Conservation (phyloP, 352 stramenopile genomes). For the Phytopythium aichiense region DNA sequence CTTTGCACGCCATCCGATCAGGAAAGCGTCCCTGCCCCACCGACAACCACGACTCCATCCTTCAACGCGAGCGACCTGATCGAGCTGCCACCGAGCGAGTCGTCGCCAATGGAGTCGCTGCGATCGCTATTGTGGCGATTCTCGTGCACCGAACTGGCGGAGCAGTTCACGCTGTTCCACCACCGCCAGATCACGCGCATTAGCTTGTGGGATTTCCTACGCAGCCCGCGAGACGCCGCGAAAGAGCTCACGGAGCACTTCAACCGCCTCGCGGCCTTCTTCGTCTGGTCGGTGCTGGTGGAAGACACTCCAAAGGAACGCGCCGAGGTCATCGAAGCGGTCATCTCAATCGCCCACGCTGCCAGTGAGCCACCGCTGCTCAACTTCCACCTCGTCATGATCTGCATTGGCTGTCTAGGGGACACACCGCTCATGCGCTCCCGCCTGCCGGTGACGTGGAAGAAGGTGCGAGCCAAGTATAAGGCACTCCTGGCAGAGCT, state of each 20-base stretch:
- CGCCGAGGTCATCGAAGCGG: slow-evolving; percentile 64
- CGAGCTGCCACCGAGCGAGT: background rate
- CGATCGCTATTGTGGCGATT: slow-evolving; percentile 46
- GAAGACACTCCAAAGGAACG: slow-evolving; percentile 65
- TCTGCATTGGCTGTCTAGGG: slow-evolving; percentile 65
- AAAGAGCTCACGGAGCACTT: slow-evolving; percentile 60
- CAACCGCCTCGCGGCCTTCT: slow-evolving; percentile 59
- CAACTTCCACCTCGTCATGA: slow-evolving; percentile 83
- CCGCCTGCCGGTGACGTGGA: slow-evolving; percentile 64
- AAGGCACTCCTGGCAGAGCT: slow-evolving; percentile 63
- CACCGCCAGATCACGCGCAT: slow-evolving; percentile 43
- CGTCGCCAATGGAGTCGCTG: slow-evolving; percentile 20
- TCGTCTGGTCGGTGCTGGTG: slow-evolving; percentile 72
- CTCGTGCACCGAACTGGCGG: slow-evolving; percentile 47
- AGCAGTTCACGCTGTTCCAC: slow-evolving; percentile 67
- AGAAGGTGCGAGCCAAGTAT: slow-evolving; percentile 59
- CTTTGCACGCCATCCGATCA: background rate
- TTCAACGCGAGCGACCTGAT: background rate
- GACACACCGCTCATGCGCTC: slow-evolving; percentile 69
- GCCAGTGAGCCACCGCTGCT: slow-evolving; percentile 38
- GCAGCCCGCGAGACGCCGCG: slow-evolving; percentile 33
- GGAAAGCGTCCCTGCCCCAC: background rate
- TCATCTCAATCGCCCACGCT: slow-evolving; percentile 57
- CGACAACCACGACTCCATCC: background rate
- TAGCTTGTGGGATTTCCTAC: slow-evolving; percentile 56